phyloP scores from a whole-genome alignment of 1,139 yeast species.

The Suhomyces guaymorum region DNA sequence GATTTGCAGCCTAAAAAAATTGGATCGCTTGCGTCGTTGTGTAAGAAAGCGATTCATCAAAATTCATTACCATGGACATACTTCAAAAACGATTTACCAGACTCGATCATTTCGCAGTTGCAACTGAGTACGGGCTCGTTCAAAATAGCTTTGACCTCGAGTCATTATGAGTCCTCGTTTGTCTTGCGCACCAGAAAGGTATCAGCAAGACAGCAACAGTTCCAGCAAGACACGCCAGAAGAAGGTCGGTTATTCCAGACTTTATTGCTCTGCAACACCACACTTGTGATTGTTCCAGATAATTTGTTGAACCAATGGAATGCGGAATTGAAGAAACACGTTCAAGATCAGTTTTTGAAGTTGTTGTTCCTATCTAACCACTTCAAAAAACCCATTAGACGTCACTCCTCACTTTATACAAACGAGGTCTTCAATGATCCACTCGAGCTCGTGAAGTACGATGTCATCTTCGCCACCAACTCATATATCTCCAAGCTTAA shows the following conservation, averaged over 20 bases:
- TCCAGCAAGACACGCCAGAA: conserved; percentile 11
- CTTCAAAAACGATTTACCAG: conserved; percentile 46
- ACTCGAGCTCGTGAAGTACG: conserved; percentile 41
- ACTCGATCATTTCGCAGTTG: conserved; percentile 38
- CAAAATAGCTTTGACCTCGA: conserved; percentile 29
- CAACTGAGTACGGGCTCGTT: conserved; percentile 46
- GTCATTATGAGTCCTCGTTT: conserved; percentile 24
- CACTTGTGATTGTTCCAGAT: conserved; percentile 66
- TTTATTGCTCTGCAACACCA: conserved; percentile 49
- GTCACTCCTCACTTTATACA: conserved; percentile 19
- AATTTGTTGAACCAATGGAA: conserved; percentile 68
- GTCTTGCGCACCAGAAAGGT: conserved; percentile 21
- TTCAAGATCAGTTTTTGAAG: conserved; percentile 36
- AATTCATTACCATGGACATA: conserved; percentile 61
- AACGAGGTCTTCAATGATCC: conserved; percentile 31
- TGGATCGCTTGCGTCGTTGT: conserved; percentile 37
- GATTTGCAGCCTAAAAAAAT: neutral
- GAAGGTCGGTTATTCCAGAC: conserved; percentile 28
- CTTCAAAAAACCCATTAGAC: conserved; percentile 24
- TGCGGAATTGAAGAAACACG: conserved; percentile 57
- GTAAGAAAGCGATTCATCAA: conserved; percentile 43
- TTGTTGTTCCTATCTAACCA: conserved; percentile 37
- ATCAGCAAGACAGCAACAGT: conserved; percentile 14
- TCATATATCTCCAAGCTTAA: conserved; percentile 46
- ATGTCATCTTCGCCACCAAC: conserved; percentile 53